Conservation (phyloP, 2,329 filamentous ascomycete species). For the Uncinocarpus reesii region DNA sequence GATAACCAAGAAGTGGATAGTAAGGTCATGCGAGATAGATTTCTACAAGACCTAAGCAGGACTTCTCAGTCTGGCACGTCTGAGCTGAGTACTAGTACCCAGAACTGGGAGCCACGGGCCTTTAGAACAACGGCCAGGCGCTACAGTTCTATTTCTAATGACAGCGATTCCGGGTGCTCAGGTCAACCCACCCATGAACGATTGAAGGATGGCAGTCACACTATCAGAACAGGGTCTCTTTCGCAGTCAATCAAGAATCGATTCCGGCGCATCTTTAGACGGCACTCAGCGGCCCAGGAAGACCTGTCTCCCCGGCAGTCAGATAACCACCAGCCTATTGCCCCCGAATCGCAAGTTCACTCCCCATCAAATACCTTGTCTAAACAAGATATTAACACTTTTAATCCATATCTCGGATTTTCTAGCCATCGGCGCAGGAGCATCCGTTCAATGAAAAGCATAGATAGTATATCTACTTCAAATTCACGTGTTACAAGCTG, state of each 20-base stretch:
- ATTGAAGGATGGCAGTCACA: slow-evolving; percentile 19
- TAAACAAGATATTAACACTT: background rate
- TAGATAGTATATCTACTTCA: slow-evolving; percentile 28
- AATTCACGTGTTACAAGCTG: slow-evolving; percentile 41
- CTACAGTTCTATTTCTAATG: background rate
- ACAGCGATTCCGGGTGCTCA: background rate
- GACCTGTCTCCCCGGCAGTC: slow-evolving; percentile 21
- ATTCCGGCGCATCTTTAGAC: slow-evolving; percentile 33
- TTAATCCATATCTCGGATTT: background rate
- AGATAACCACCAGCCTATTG: slow-evolving; percentile 18
- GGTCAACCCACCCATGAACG: slow-evolving; percentile 12
- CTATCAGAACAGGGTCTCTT: slow-evolving; percentile 28
- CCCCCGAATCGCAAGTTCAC: slow-evolving; percentile 15
- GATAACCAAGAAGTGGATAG: background rate
- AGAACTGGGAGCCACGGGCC: too few relatives aligned
- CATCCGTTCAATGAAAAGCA: slow-evolving; percentile 23
- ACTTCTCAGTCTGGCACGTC: slow-evolving; percentile 17
- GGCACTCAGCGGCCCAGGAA: slow-evolving; percentile 22
- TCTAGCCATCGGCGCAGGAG: slow-evolving; percentile 15
- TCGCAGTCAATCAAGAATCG: slow-evolving; percentile 36
- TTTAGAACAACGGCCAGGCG: slow-evolving; percentile 31
- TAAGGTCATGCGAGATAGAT: slow-evolving; percentile 32
- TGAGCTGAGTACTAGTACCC: slow-evolving; percentile 14
- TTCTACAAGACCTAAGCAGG: slow-evolving; percentile 23
- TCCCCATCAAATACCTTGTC: too few relatives aligned